A percentile compares a stretch with the other conserved stretches of the same genome.
phyloP scores from a whole-genome alignment of 441 rosid genomes.

The Arabidopsis hybrid region DNA sequence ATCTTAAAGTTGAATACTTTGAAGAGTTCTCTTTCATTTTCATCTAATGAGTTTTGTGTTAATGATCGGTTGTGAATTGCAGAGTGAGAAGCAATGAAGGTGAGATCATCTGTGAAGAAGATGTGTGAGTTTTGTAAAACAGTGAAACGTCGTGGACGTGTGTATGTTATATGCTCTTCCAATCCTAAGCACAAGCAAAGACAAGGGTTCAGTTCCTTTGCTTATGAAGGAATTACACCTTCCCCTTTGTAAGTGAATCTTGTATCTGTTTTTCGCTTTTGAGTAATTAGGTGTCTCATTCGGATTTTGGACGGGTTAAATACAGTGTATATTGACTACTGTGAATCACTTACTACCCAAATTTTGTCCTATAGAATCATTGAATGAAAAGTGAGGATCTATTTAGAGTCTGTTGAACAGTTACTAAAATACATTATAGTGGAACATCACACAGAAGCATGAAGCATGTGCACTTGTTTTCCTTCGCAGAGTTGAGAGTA shows the following conservation, averaged over 20 bases:
- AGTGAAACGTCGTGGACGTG: constrained; percentile 86
- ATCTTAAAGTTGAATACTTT: constrained; percentile 12
- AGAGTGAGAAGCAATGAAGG: constrained; percentile 76
- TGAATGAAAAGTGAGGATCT: not conserved
- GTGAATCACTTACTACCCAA: not conserved
- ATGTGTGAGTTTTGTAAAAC: constrained; percentile 93
- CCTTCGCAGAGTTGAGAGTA: not conserved
- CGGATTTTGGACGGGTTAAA: not conserved
- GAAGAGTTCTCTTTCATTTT: not conserved
- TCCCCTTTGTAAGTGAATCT: constrained; percentile 51
- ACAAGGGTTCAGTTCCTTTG: constrained; percentile 69
- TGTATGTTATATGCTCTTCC: constrained; percentile 71
- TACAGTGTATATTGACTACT: not conserved
- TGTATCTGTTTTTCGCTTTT: not conserved
- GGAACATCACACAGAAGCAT: not conserved
- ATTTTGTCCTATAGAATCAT: not conserved
- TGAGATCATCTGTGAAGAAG: constrained; percentile 94
- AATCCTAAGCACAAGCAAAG: constrained; percentile 97
- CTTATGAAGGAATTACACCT: constrained; percentile 52
- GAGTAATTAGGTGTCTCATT: not conserved
- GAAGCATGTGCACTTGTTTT: constrained; percentile 2
- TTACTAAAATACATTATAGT: not conserved
- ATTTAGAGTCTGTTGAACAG: constrained; percentile 2
- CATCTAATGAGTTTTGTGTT: constrained; percentile 15
- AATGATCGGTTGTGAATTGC: constrained; percentile 2